These are phyloP conservation scores for Nothomitra cinnamomea DNA, from an alignment of 2,329 filamentous ascomycete species.

Conservation along the genomic window DNA sequence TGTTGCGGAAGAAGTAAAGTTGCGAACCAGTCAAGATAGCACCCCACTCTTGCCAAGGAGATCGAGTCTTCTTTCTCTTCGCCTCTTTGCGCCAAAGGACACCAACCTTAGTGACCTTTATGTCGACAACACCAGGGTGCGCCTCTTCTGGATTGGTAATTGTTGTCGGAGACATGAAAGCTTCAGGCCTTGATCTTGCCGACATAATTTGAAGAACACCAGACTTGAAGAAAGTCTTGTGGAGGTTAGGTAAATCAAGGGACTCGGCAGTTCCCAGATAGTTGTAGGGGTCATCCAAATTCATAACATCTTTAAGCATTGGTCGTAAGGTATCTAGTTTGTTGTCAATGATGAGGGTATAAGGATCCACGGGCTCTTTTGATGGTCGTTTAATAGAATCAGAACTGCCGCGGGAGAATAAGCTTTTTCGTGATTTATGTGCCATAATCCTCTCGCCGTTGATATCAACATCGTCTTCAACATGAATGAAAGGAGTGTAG, in stretches of 20 bases:
- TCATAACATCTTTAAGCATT: slow-evolving; percentile 79
- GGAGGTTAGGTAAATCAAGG: slow-evolving; percentile 65
- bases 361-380: slow-evolving; percentile 86
- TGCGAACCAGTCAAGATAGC: slow-evolving; percentile 93
- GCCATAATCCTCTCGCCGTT: slow-evolving; percentile 56
- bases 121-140: slow-evolving; percentile 85
- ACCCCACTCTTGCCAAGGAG: slow-evolving; percentile 98
- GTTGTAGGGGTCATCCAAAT: slow-evolving; percentile 78
- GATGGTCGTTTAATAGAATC: slow-evolving; percentile 47
- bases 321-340: slow-evolving; percentile 72
- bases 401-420: slow-evolving; percentile 47
- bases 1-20: slow-evolving; percentile 90
- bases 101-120: slow-evolving; percentile 93
- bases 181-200: slow-evolving; percentile 78
- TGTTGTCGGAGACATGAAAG: slow-evolving; percentile 80
- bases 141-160: slow-evolving; percentile 72
- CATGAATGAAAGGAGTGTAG: slow-evolving; percentile 95
- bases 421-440: slow-evolving; percentile 52
- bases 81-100: slow-evolving; percentile 84
- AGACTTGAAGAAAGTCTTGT: slow-evolving; percentile 79
- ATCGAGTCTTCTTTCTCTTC: slow-evolving; percentile 86
- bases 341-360: slow-evolving; percentile 80
- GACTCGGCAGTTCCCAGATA: slow-evolving; percentile 63
- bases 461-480: slow-evolving; percentile 77
- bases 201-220: slow-evolving; percentile 92